Evolutionary conservation across 495 filamentous ascomycete species (phyloP), one percentile per base, ranked within the genome.

Genomic region (Aspergillus nanangensis): DNA sequence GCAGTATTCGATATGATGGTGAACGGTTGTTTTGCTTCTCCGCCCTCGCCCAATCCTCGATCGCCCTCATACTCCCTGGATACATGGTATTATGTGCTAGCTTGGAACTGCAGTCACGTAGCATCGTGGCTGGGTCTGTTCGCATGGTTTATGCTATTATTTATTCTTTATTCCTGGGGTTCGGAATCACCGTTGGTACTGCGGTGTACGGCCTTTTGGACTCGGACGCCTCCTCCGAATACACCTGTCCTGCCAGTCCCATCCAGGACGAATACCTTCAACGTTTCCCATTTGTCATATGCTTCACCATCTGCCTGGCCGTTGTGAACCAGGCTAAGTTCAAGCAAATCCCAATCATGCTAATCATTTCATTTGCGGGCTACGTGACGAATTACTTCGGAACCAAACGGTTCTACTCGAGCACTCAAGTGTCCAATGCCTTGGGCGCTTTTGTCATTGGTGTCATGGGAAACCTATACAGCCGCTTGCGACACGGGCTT

Each of bases 81-180:
- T 93, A 90, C 60, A 84, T 83, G 23, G 86, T 94, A 10, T 69
- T 95, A 38, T 90, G 86, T 61, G 87, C 84, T 7, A 84, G 81
- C 37, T 76, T 97, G 22, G 92, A 97, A 62, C 79, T 97, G 0
- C 92, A 96, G 61, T 92, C 86, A 8, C 77, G 80, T 41, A 84
- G 83, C 47, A 83, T 97, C 38, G 84, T 96, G 4, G 89, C 92
- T 14, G 92, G 92, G 2, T 91, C 88, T 5, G 87, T 96, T 9
- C 87, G 92, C 37, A 91, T 96, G 85, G 88, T 97, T 5, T 96
- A 96, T 52, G 89, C 92, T 7, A 86, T 96, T 44, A 92, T 96
- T 23, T 96, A 96, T 65, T 92, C 91, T 1, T 74, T 96, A 2
- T 95, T 96, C 65, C 83, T 97, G 7, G 92, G 92, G n/a, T 96